Conservation (phyloP, 2,329 filamentous ascomycete genomes). For the Penicillium oxalicum region DNA sequence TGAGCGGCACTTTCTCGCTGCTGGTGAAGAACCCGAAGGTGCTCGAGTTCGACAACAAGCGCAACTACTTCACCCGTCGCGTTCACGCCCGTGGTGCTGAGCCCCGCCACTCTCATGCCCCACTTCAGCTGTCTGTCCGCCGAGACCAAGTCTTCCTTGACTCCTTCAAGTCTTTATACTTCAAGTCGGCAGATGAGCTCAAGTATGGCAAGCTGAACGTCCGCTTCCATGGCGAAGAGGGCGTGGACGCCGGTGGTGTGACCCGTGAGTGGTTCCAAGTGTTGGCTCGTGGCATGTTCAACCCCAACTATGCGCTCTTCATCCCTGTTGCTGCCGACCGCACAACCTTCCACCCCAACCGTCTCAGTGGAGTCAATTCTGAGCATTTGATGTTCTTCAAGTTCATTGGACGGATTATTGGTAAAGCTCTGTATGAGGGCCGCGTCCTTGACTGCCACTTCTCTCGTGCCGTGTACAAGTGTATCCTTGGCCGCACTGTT, state of each 20-base stretch:
- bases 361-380: conserved; percentile 84
- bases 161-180: conserved; percentile 96
- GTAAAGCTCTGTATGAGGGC: conserved; percentile 94
- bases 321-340: conserved; percentile 94
- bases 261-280: conserved; percentile 99
- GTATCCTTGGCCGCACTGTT: conserved; percentile 87
- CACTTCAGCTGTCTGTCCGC: conserved; percentile 81
- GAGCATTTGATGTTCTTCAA: conserved; percentile 99
- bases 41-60: conserved; percentile 98
- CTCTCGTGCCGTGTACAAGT: conserved; percentile 96
- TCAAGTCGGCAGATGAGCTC: conserved; percentile 94
- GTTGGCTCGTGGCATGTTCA: conserved; percentile 95
- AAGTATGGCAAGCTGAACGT: conserved; percentile 99
- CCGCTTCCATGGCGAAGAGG: conserved; percentile 93
- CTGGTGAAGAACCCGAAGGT: conserved; percentile 98
- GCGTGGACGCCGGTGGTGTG: conserved; percentile 94
- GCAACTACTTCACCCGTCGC: conserved; percentile 95
- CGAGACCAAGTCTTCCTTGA: conserved; percentile 96
- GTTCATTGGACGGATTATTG: conserved; percentile 96
- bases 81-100: conserved; percentile 71
- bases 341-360: conserved; percentile 98
- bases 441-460: conserved; percentile 97
- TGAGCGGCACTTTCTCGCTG: conserved; percentile 95
- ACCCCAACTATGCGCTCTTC: conserved; percentile 94
- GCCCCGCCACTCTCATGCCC: conserved; percentile 64